These are phyloP conservation scores for Sordariomycetes sp. DNA, from an alignment of 2,329 filamentous ascomycete genomes.

Conservation along the genomic window DNA sequence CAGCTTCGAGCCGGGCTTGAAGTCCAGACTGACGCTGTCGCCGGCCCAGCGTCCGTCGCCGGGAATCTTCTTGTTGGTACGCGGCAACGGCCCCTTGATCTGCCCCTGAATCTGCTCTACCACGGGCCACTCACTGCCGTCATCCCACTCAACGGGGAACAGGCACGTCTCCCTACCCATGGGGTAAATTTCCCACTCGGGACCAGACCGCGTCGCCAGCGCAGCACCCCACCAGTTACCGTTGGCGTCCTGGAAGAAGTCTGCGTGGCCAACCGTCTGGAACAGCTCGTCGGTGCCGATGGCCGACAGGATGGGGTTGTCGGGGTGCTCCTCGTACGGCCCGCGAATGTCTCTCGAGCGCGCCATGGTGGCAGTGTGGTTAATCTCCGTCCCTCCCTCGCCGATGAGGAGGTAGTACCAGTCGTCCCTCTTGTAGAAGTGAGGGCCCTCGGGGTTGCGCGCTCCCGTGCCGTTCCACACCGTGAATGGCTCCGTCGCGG, in stretches of 20 bases:
- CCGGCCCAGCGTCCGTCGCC: slow-evolving; percentile 14
- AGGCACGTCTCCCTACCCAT: no score
- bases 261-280: slow-evolving; percentile 33
- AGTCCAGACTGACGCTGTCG: slow-evolving; percentile 34
- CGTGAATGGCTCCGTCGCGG: slow-evolving; percentile 15
- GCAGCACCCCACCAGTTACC: slow-evolving; percentile 32
- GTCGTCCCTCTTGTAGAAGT: slow-evolving; percentile 29
- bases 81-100: slow-evolving; percentile 23
- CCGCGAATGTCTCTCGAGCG: slow-evolving; percentile 27
- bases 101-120: slow-evolving; percentile 11
- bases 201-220: slow-evolving; percentile 12
- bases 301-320: slow-evolving; percentile 34
- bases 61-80: slow-evolving; percentile 12
- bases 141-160: no score
- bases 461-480: slow-evolving; percentile 36
- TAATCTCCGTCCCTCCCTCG: slow-evolving; percentile 34
- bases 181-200: slow-evolving; percentile 30
- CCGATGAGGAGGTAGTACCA: slow-evolving; percentile 40
- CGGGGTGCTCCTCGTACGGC: slow-evolving; percentile 28
- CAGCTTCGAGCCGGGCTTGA: slow-evolving; percentile 30
- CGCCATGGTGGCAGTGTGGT: slow-evolving; percentile 32
- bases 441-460: slow-evolving; percentile 30
- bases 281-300: slow-evolving; percentile 25
- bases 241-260: slow-evolving; percentile 29
- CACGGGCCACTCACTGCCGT: slow-evolving; percentile 41